Evolutionary conservation across 805 yeast genomes (phyloP).

Genomic region (Blastobotrys chiropterorum): DNA sequence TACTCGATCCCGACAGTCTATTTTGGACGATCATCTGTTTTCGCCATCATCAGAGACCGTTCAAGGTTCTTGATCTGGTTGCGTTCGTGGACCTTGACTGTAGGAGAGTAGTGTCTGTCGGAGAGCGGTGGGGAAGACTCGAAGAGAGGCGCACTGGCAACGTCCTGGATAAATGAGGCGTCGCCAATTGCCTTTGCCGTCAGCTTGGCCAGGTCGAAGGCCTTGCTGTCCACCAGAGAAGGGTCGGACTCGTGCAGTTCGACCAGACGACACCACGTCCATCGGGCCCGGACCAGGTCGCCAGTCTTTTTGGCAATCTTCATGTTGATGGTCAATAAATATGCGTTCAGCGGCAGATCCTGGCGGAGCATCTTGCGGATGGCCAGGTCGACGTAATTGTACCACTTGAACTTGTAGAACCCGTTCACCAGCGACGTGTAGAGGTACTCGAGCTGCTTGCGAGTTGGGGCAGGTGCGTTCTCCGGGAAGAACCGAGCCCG

Average conservation of each 20-base stretch:
- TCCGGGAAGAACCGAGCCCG: neutral
- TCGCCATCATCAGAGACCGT: neutral
- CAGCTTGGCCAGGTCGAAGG: neutral
- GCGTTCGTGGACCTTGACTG: neutral
- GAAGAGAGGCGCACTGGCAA: neutral
- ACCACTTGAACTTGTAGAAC: constrained; percentile 11
- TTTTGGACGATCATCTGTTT: too few relatives aligned
- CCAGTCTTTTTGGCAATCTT: constrained; percentile 18
- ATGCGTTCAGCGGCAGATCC: constrained; percentile 5
- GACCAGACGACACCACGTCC: constrained; percentile 13
- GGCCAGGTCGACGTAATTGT: constrained; percentile 11
- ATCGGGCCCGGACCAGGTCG: constrained; percentile 18
- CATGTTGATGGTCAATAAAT: constrained; percentile 19
- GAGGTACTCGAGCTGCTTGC: neutral
- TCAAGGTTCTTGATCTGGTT: neutral
- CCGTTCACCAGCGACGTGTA: constrained; percentile 14
- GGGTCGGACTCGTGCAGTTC: neutral
- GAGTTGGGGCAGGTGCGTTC: neutral
- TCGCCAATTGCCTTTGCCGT: neutral
- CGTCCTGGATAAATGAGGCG: neutral
- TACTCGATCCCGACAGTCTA: too few relatives aligned
- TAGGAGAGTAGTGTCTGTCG: neutral
- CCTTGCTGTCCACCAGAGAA: neutral
- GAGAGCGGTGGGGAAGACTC: neutral
- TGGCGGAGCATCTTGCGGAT: constrained; percentile 6